Base-by-base conservation (phyloP, 345 rosid genomes). In the Eucalyptus urophylla region DNA sequence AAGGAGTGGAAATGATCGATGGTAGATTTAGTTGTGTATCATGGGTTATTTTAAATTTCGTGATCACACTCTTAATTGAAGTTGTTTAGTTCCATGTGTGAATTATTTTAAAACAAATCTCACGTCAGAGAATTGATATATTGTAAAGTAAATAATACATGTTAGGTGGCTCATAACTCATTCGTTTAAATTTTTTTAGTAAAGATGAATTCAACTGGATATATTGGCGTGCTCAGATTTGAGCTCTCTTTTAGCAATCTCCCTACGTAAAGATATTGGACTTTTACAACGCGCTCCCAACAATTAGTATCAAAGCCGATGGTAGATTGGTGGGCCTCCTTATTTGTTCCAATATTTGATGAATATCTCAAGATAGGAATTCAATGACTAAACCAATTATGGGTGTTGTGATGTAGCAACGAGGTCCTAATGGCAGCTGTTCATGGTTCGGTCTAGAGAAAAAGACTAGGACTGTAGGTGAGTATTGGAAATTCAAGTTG, bases 201-300 rank as follows among this genome's bases (percentile, higher is more conserved):
- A 14, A 65, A 65, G 0, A 4, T n/a, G 0, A n/a, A 4, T 65
- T 16, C 3, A 14, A 65, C 6, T 7, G 2, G 17, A n/a, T n/a
- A 65, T 65, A 31, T 14, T 65, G 0, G 4, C 6, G 1, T 3
- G 1, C 21, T 65, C 2, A 8, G 0, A 65, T 14, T n/a, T 65
- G 2, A 8, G 10, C 6, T n/a, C 19, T 14, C 37, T 65, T 31
- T n/a, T n/a, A 29, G 10, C 10, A 7, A 60, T 27, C 69, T 27
- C 33, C 16, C 33, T 12, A 60, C 8, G 0, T 12, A 60, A 60
- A 60, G 31, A 13, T 60, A n/a, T 65, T 15, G 6, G 19, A 65
- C 37, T n/a, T 65, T 31, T 65, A 14, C 9, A 6, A 16, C 5
- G 0, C 1, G 4, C 37, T n/a, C 37, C 17, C 19, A 14, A n/a